These are phyloP conservation scores for Trichoderma sp. DNA, from an alignment of 2,329 filamentous ascomycete species.

Conservation along the genomic window DNA sequence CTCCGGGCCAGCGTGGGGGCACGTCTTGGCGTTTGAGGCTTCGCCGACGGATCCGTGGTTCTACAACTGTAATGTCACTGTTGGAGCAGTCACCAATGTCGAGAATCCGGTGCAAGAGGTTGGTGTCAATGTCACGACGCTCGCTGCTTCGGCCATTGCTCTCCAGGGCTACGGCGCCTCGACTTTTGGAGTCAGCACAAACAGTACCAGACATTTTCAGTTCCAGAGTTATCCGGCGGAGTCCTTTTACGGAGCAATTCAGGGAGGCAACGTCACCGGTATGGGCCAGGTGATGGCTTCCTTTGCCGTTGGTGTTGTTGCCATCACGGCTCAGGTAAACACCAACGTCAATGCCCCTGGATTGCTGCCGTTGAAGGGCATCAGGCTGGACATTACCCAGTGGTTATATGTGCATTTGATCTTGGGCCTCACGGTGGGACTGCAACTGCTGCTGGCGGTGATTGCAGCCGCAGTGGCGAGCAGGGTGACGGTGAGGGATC, in stretches of 20 bases:
- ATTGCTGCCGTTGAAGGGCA: constrained; percentile 32
- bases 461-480: constrained; percentile 26
- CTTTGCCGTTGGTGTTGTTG: constrained; percentile 38
- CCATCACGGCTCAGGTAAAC: constrained; percentile 33
- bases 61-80: constrained; percentile 40
- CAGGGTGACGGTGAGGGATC: constrained; percentile 29
- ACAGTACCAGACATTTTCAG: constrained; percentile 27
- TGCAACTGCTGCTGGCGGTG: constrained; percentile 32
- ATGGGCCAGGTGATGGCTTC: constrained; percentile 39
- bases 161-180: constrained; percentile 38
- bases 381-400: constrained; percentile 32
- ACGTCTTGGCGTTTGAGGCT: constrained; percentile 39
- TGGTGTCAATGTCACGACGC: constrained; percentile 33
- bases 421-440: constrained; percentile 31
- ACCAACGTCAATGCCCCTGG: constrained; percentile 28
- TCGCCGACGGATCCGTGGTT: constrained; percentile 37
- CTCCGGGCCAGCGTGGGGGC: constrained; percentile 29
- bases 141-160: constrained; percentile 39
- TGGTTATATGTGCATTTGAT: constrained; percentile 35
- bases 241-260: constrained; percentile 35
- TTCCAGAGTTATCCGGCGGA: constrained; percentile 44
- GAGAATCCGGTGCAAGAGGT: constrained; percentile 36
- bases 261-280: constrained; percentile 28
- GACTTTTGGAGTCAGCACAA: constrained; percentile 24
- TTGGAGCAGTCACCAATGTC: constrained; percentile 35